Percentiles rank a stretch among this genome's conserved stretches.
Evolutionary conservation across 2,329 filamentous ascomycete species (phyloP).

Genomic region (Ophiosphaerella korrae): DNA sequence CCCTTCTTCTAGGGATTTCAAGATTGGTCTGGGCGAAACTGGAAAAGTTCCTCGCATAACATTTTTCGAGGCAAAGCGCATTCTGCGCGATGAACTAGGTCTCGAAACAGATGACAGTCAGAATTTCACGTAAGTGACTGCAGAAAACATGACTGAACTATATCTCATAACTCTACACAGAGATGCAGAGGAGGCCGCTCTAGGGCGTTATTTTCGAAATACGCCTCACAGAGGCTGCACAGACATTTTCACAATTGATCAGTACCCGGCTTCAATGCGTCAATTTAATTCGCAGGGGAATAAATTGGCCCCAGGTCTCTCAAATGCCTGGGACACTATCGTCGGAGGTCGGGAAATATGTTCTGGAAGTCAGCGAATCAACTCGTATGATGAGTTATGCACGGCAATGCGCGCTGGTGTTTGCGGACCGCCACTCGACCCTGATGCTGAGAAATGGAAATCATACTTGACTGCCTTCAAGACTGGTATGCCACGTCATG

Average conservation of each 20-base stretch:
- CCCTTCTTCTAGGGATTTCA: background rate
- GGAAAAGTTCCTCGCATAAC: background rate
- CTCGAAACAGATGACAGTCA: background rate
- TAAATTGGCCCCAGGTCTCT: background rate
- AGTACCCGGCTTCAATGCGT: background rate
- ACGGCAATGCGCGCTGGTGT: background rate
- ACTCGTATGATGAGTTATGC: background rate
- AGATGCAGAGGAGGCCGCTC: background rate
- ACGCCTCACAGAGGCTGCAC: background rate
- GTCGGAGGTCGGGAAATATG: background rate
- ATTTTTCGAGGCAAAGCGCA: background rate
- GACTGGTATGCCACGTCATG: slow-evolving; percentile 1
- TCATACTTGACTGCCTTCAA: slow-evolving; percentile 1
- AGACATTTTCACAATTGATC: slow-evolving; percentile 1
- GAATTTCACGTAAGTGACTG: background rate
- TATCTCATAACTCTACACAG: background rate
- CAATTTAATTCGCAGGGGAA: slow-evolving; percentile 1
- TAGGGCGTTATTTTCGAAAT: background rate
- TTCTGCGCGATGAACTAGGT: background rate
- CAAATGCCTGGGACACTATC: background rate
- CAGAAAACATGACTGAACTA: too few species aligned
- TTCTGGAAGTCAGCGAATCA: background rate
- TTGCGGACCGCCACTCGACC: background rate
- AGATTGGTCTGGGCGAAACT: background rate
- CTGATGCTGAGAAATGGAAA: background rate